Conservation (phyloP, 306 rosid species). For the Astragalus glycyphyllos region DNA sequence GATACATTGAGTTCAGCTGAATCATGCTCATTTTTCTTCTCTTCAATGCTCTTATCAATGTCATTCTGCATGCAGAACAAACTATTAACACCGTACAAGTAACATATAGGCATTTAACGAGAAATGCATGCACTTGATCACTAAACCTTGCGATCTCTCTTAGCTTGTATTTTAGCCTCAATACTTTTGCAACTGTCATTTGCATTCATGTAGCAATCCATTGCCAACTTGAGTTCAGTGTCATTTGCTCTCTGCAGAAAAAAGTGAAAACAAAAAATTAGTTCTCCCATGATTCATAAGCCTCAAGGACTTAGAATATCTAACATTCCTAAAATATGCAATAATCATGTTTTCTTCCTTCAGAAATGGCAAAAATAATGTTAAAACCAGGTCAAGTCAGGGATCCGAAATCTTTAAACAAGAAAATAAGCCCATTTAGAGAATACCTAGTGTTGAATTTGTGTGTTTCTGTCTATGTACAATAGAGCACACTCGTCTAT, state of each 20-base stretch:
- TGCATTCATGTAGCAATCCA: slow-evolving; percentile 74
- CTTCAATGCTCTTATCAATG: slow-evolving; percentile 72
- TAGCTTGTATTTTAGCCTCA: slow-evolving; percentile 72
- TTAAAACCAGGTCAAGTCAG: not conserved
- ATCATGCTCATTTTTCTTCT: slow-evolving; percentile 65
- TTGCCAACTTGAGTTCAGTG: slow-evolving; percentile 62
- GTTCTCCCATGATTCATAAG: slow-evolving; percentile 15
- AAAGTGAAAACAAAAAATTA: slow-evolving; percentile 20
- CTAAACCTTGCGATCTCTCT: slow-evolving; percentile 69
- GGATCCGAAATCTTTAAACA: slow-evolving; percentile 15
- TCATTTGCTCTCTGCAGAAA: slow-evolving; percentile 70
- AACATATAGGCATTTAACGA: slow-evolving; percentile 28
- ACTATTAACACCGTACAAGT: slow-evolving; percentile 33
- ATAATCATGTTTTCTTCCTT: slow-evolving; percentile 27
- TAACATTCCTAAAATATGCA: not conserved
- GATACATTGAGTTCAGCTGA: slow-evolving; percentile 64
- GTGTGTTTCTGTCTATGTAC: too few relatives aligned
- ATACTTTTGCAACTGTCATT: slow-evolving; percentile 65
- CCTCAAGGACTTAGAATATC: slow-evolving; percentile 16
- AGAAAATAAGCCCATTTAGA: slow-evolving; percentile 24
- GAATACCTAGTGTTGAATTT: not conserved
- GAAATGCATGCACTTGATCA: slow-evolving; percentile 37
- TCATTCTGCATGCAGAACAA: slow-evolving; percentile 61
- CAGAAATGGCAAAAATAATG: slow-evolving; percentile 27
- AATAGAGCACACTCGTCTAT: too few relatives aligned